phyloP scores from a whole-genome alignment of 371 early-diverging fungal genomes.

The Mortierella sp. region DNA sequence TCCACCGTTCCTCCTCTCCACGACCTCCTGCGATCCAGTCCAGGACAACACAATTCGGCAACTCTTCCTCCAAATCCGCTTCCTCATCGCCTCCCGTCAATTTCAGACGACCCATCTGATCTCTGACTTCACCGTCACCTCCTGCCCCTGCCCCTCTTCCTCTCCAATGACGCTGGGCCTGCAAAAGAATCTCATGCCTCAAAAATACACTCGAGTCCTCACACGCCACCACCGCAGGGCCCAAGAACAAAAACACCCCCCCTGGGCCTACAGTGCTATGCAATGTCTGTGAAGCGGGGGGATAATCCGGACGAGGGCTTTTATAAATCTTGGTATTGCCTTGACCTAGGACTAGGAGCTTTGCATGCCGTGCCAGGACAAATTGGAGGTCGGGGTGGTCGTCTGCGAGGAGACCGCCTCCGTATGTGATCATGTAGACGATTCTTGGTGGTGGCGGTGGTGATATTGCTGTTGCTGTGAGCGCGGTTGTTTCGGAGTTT shows the following conservation, averaged over 20 bases:
- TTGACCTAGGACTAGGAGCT: slow-evolving; percentile 44
- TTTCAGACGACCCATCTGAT: background rate
- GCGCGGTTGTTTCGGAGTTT: background rate
- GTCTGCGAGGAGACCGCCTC: slow-evolving; percentile 50
- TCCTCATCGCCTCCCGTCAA: background rate
- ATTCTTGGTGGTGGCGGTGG: slow-evolving; percentile 47
- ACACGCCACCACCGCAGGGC: slow-evolving; percentile 52
- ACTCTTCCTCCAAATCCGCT: slow-evolving; percentile 33
- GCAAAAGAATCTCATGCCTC: slow-evolving; percentile 50
- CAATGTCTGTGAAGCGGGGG: slow-evolving; percentile 53
- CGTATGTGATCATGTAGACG: slow-evolving; percentile 57
- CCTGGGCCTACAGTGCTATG: slow-evolving; percentile 53
- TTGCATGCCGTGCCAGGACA: slow-evolving; percentile 31
- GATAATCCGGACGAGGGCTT: slow-evolving; percentile 33
- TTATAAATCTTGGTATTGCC: slow-evolving; percentile 58
- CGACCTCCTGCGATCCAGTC: slow-evolving; percentile 58
- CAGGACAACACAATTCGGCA: slow-evolving; percentile 52
- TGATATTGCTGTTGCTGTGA: background rate
- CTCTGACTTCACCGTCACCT: background rate
- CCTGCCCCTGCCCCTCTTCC: background rate
- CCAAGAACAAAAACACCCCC: slow-evolving; percentile 37
- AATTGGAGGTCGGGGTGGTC: slow-evolving; percentile 55
- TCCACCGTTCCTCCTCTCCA: slow-evolving; percentile 56
- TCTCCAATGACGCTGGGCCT: slow-evolving; percentile 22
- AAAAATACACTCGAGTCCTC: slow-evolving; percentile 55